Base-by-base conservation (phyloP, 352 stramenopile genomes). In the Phytophthora hybrid region DNA sequence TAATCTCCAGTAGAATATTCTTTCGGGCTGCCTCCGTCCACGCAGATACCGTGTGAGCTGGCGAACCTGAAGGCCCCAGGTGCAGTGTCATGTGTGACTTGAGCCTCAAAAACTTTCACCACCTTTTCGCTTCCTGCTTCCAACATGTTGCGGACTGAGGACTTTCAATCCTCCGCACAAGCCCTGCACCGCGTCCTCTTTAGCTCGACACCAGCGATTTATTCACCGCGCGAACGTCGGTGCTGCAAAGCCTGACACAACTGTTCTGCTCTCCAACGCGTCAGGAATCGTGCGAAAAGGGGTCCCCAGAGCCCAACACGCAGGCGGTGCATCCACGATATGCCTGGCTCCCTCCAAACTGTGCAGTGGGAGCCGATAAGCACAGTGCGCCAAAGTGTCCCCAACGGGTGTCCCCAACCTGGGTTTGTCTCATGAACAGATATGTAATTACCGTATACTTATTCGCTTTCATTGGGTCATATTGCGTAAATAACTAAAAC, bases 361-460 rank as follows among this genome's bases (percentile, higher is more conserved):
- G 57, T 72, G 59, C 66, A 6, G 19, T 52, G 10, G 44, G 66
- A 54, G 37, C 29, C 59, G 70, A 71, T 71, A 74, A n/a, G 60
- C 67, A 69, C 67, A 69, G 60, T 74, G 68, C 49, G 34, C 9
- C 16, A 61, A 74, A 74, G 67, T 74, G 67, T 74, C 67, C 67
- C 63, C 67, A 74, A 66, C 68, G 44, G 41, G 62, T 75, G 69
- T 71, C 62, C 62, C 62, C 54, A 51, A 49, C 29, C 2, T 11
- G 52, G 29, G 37, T 37, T 47, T 71, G 62, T 71, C 56, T 49
- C 63, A 76, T 18, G 31, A 44, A 21, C 18, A 51, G 6, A 23
- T 21, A 2, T 51, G 18, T 18, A 51, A 18, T 5, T 51, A 51
- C 3, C 19, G 8, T 14, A 16, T 41, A 41, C 6, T 41, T 41